Percentiles rank a stretch among this genome's conserved stretches.
Conservation (phyloP, 2,329 filamentous ascomycete species). For the Pseudogymnoascus sp. region DNA sequence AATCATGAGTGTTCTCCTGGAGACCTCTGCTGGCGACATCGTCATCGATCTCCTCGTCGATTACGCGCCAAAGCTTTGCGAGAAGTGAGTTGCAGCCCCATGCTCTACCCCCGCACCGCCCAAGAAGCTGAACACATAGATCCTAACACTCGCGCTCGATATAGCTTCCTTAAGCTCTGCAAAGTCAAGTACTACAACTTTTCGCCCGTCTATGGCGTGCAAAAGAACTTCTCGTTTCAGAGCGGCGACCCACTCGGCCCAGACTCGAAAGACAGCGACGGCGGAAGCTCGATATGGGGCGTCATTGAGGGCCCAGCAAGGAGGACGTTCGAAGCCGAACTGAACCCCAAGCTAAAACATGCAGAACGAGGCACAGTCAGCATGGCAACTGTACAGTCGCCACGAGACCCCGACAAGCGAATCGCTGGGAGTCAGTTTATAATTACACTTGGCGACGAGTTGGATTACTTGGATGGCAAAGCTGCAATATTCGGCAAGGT, state of each 20-base stretch:
- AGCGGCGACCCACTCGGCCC: slow-evolving; percentile 91
- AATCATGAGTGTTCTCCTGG: slow-evolving; percentile 82
- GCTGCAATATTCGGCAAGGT: slow-evolving; percentile 94
- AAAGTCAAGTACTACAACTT: slow-evolving; percentile 99
- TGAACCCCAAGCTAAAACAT: slow-evolving; percentile 83
- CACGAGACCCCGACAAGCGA: slow-evolving; percentile 69
- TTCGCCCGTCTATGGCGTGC: slow-evolving; percentile 81
- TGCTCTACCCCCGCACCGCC: slow-evolving; percentile 14
- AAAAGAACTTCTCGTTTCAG: slow-evolving; percentile 94
- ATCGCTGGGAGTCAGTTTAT: slow-evolving; percentile 89
- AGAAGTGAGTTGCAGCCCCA: slow-evolving; percentile 65
- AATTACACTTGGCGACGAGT: slow-evolving; percentile 79
- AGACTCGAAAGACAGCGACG: slow-evolving; percentile 75
- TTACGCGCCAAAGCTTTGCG: slow-evolving; percentile 82
- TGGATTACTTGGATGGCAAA: slow-evolving; percentile 86
- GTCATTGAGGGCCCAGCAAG: slow-evolving; percentile 60
- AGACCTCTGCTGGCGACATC: slow-evolving; percentile 88
- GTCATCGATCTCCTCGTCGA: slow-evolving; percentile 89
- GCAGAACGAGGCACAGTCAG: slow-evolving; percentile 84
- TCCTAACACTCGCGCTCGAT: slow-evolving; percentile 41
- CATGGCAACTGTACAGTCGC: slow-evolving; percentile 83
- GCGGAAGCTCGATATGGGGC: slow-evolving; percentile 90
- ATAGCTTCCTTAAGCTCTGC: slow-evolving; percentile 93
- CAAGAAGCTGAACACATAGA: slow-evolving; percentile 43
- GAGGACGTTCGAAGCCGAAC: slow-evolving; percentile 73